Percentiles rank a stretch among this genome's conserved stretches.
Conservation (phyloP, 169 alveolate species). For the Eimeria mitis region DNA sequence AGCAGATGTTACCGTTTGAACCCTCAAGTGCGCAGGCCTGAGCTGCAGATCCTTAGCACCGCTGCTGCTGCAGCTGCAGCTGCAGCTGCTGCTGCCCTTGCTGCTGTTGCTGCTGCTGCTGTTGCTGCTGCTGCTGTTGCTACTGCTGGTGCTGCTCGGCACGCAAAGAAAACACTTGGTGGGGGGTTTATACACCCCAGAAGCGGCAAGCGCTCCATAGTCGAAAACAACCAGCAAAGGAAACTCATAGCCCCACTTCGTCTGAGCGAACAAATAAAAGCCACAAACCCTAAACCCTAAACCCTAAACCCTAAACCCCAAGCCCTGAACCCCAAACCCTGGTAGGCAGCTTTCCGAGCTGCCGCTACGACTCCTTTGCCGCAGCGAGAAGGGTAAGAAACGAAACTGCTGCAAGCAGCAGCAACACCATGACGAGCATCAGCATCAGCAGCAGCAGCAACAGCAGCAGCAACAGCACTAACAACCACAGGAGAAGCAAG, state of each 20-base stretch:
- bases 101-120: background rate
- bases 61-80: background rate
- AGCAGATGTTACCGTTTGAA: conserved; percentile 7
- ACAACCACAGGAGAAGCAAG: background rate
- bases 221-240: conserved; percentile 1
- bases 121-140: background rate
- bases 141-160: conserved; percentile 13
- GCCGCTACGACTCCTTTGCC: background rate
- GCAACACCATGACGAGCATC: background rate
- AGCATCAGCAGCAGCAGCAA: background rate
- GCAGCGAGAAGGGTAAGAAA: background rate
- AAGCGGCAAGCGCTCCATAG: background rate
- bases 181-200: conserved; percentile 13
- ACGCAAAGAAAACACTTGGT: background rate
- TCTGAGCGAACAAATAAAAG: background rate
- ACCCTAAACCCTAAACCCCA: background rate
- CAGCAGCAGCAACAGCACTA: background rate
- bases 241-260: background rate
- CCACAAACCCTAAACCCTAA: background rate
- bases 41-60: background rate
- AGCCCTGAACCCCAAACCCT: background rate
- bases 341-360: background rate
- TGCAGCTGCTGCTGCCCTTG: background rate
- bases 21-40: background rate
- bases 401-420: background rate